Evolutionary conservation across 2,329 filamentous ascomycete genomes (phyloP).

Genomic region (Macrophomina tecta): DNA sequence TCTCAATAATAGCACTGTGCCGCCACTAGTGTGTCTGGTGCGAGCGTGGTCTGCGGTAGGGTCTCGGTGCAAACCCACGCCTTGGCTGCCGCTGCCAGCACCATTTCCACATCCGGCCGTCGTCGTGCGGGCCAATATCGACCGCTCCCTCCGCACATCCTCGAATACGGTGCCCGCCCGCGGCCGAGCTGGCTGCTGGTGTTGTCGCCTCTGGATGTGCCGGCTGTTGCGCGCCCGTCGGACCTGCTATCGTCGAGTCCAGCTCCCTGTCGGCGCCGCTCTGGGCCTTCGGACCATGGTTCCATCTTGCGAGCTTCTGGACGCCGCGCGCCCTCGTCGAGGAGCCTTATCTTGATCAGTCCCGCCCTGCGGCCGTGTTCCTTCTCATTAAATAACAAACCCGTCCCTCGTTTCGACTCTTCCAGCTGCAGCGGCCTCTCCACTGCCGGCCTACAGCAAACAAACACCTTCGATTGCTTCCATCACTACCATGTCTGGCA

Average conservation of each 20-base stretch:
- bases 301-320: neutral
- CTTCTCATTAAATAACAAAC: neutral
- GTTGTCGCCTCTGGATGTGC: neutral
- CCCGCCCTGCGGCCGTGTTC: neutral
- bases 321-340: neutral
- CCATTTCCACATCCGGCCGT: constrained; percentile 1
- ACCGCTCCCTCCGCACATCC: constrained; percentile 18
- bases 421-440: neutral
- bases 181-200: neutral
- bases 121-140: neutral
- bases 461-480: neutral
- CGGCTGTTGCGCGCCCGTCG: constrained; percentile 1
- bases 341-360: constrained; percentile 14
- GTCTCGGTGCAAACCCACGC: neutral
- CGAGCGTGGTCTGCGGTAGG: neutral
- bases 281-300: constrained; percentile 4
- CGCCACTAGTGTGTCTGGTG: neutral
- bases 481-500: constrained; percentile 24
- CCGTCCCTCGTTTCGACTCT: neutral
- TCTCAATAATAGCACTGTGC: neutral
- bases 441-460: neutral
- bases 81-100: neutral
- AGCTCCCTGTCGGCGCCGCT: constrained; percentile 11
- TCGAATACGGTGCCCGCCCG: neutral
- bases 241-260: neutral